Evolutionary conservation across 805 yeast species (phyloP), one percentile per base, ranked within the genome.

Genomic region (Phaffomyces antillensis): DNA sequence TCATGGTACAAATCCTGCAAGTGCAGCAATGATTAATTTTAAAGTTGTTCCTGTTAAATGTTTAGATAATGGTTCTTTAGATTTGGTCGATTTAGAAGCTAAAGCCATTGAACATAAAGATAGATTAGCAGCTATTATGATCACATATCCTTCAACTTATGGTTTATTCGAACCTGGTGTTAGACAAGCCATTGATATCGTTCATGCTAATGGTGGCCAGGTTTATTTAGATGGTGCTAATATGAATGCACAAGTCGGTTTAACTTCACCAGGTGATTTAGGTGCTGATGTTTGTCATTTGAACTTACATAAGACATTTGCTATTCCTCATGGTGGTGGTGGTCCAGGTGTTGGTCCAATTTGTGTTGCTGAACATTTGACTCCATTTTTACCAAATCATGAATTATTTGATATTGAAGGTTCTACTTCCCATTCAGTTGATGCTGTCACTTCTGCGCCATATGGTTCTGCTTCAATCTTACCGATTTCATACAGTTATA

Each of bases 321-420:
- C 97, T 39, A 88, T 93, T 60, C 95, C 96, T 44, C 99, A 93
- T 60, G 99, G 99, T 60, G 99, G 99, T 62, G 99, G 99, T 63
- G 99, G 99, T 37, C 99, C 99, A 36, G 99, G 98, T 61, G 95
- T 89, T 58, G 99, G 97, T 17, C 98, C 98, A 42, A 93, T 93
- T 52, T 88, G 98, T 74, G 98, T 91, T 46, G 83, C 81, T 54
- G 68, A 74, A 41, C 96, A 88, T 64, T 72, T 93, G 56, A 76
- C 74, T 37, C 86, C 87, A 43, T 89, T 78, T 67, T 74, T 93
- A 56, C 99, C 99, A 39, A 70, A 72, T 13, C 97, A 93, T 66
- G 75, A 77, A 20, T 70, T 85, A 36, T 71, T 77, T 15, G 55
- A 65, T 24, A 75, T 81, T 2, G 63, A 68, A 3, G 68, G 68